A percentile compares a stretch with the other conserved stretches of the same genome.
phyloP scores from a whole-genome alignment of 768 basidiomycete species.

The Erythrobasidium yunnanense region DNA sequence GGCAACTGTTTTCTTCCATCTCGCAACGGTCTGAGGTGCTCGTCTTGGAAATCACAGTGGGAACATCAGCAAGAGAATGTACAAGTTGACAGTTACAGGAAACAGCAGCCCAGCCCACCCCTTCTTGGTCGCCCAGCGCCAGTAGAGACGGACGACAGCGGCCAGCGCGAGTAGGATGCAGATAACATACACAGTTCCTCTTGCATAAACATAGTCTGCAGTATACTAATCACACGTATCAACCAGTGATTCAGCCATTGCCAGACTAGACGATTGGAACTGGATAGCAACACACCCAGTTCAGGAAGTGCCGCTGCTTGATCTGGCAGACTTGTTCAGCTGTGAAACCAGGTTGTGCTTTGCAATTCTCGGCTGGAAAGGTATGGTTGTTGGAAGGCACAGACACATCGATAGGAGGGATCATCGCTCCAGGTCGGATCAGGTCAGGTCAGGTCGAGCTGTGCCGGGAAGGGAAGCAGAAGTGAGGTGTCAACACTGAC shows the following conservation, averaged over 20 bases:
- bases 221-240: background rate
- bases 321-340: background rate
- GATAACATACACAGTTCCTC: background rate
- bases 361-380: background rate
- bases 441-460: background rate
- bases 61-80: too few species aligned
- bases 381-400: background rate
- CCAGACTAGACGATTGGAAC: background rate
- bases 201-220: background rate
- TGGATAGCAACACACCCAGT: background rate
- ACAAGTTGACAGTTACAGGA: background rate
- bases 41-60: too few species aligned
- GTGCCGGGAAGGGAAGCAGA: background rate
- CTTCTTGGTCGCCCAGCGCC: background rate
- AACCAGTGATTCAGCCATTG: background rate
- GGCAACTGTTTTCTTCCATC: too few species aligned
- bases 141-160: background rate
- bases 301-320: background rate
- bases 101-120: background rate
- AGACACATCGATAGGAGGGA: background rate
- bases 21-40: too few species aligned
- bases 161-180: background rate
- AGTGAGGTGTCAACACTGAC: background rate
- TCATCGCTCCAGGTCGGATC: background rate
- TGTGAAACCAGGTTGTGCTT: background rate